Percentiles rank a stretch among this genome's conserved stretches.
Evolutionary conservation across 176 grass and related monocot genomes (phyloP).

Genomic region (Eremochloa ophiuroides): DNA sequence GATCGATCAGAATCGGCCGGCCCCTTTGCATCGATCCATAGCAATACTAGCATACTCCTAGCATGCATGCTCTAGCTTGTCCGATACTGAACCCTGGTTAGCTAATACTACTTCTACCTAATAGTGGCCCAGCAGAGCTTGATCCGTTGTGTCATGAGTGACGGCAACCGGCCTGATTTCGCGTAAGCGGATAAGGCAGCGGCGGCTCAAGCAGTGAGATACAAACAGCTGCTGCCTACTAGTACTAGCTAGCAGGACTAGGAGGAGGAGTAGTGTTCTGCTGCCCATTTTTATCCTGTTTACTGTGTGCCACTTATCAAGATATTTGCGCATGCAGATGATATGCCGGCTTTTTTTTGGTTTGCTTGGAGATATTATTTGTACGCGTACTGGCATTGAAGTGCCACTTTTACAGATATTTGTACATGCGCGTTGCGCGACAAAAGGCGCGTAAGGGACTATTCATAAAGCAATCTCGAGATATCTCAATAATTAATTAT

Average conservation of each 20-base stretch:
- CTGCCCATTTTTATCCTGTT: conserved; percentile 33
- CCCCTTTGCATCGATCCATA: too few species aligned
- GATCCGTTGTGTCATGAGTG: conserved; percentile 26
- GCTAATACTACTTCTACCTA: neutral
- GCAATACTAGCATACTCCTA: too few species aligned
- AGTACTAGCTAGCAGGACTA: neutral
- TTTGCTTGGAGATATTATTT: neutral
- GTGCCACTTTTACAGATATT: conserved; percentile 4
- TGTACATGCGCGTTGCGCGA: conserved; percentile 24
- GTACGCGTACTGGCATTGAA: neutral
- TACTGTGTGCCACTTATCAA: neutral
- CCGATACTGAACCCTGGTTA: conserved; percentile 15
- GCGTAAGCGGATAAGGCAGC: conserved; percentile 12
- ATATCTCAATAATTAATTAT: conserved; percentile 6
- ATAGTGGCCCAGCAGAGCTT: too few species aligned
- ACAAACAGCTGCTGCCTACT: too few species aligned
- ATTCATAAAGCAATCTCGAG: neutral
- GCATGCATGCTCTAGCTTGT: too few species aligned
- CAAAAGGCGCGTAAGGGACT: conserved; percentile 6
- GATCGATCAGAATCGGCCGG: neutral
- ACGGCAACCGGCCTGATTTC: conserved; percentile 26
- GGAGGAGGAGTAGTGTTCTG: conserved; percentile 10
- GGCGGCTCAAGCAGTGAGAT: too few species aligned
- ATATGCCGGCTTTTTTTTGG: neutral
- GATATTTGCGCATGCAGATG: conserved; percentile 23